Evolutionary conservation across 495 filamentous ascomycete genomes (phyloP).

Genomic region (Podospora pseudoanserina): DNA sequence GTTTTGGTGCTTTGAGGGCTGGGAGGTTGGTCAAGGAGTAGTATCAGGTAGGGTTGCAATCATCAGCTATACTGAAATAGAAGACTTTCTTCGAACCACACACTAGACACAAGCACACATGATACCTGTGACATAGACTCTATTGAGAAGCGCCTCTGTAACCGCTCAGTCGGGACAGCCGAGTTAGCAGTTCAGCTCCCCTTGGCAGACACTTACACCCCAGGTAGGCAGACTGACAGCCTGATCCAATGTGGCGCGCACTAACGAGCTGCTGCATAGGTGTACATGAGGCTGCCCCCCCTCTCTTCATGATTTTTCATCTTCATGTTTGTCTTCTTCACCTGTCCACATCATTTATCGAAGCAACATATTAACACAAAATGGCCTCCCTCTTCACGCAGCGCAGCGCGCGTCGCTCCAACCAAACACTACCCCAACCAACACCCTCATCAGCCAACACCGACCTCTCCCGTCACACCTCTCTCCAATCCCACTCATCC

Average conservation of each 20-base stretch:
- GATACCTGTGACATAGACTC: background rate
- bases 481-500: constrained; percentile 6
- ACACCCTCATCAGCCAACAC: background rate
- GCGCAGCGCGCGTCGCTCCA: background rate
- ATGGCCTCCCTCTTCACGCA: constrained; percentile 4
- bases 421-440: background rate
- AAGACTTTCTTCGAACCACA: background rate
- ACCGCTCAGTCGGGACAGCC: background rate
- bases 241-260: constrained; percentile 1
- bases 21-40: constrained; percentile 10
- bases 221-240: background rate
- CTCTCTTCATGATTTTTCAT: background rate
- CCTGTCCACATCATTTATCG: background rate
- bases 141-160: background rate
- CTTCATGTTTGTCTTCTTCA: background rate
- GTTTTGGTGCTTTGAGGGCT: constrained; percentile 7
- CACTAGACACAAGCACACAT: background rate
- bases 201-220: background rate
- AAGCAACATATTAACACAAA: background rate
- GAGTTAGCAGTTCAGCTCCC: background rate
- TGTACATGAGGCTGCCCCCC: background rate
- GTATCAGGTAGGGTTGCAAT: background rate
- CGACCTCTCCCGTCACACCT: constrained; percentile 2
- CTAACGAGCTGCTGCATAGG: constrained; percentile 1
- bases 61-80: background rate